Base-by-base conservation (phyloP, 768 basidiomycete genomes). In the Cytidiella melzeri region DNA sequence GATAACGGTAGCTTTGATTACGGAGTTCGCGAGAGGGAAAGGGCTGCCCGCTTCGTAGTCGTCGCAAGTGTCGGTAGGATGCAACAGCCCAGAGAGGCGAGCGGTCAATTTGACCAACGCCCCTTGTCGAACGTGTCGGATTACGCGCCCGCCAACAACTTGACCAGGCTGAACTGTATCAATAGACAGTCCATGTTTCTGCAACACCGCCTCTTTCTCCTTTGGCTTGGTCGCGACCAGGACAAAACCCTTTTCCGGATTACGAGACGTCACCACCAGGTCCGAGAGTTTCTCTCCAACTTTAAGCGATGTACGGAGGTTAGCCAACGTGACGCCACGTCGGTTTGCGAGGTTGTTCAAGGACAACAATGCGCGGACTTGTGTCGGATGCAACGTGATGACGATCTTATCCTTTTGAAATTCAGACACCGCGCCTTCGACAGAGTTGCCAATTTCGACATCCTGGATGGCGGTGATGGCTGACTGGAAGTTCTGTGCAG, bases 191-290 rank as follows among this genome's bases (percentile, higher is more conserved):
- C 73, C 59, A 20, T 63, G 67, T 57, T 80, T 84, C 47, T 72
- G 67, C 13, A 74, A 62, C 4, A 73, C 51, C 4, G 75, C 56
- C 24, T 70, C 68, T 56, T 76, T 81, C 34, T 72, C 67, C 62
- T 83, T 83, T 1, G 84, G 83, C 54, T 77, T 77, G 57, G 77
- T 84, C 43, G 85, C 84, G 27, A 93, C 88, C 53, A 96, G 83
- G 52, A 96, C 86, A 54, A 97, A 76, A 7, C 83, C 81, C 58
- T 89, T 91, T 57, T 89, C 91, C 6, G 81, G 74, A 61, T 90
- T 92, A 55, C 89, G 87, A 7, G 89, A 86, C 20, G 93, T 87
- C n/a, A 98, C 88, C 5, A 89, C 80, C 18, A 99, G 73, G 43
- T 88, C 85, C 10, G 82, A 73, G 24, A 97, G 64, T 41, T 71